phyloP scores from a whole-genome alignment of 1,284 basidiomycete genomes.

The Earliella scabrosa region DNA sequence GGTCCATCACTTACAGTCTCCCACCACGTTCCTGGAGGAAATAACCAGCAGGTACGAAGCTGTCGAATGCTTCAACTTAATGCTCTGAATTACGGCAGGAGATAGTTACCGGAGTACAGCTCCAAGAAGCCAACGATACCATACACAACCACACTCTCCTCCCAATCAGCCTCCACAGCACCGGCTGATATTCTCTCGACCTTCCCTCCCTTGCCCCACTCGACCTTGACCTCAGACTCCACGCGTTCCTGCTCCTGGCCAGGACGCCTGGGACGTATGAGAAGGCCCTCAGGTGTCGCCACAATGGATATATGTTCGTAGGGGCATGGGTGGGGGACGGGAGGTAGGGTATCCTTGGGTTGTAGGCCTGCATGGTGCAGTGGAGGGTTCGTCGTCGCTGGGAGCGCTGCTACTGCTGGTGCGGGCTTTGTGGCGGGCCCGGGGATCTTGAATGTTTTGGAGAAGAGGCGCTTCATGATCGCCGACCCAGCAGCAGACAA shows the following conservation, averaged over 20 bases:
- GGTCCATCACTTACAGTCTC: conserved; percentile 54
- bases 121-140: conserved; percentile 75
- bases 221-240: conserved; percentile 53
- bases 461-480: conserved; percentile 36
- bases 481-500: neutral
- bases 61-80: conserved; percentile 33
- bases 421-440: conserved; percentile 12
- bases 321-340: conserved; percentile 74
- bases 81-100: neutral
- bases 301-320: conserved; percentile 67
- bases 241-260: conserved; percentile 35
- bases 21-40: conserved; percentile 59
- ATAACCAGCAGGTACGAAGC: conserved; percentile 77
- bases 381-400: conserved; percentile 24
- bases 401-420: conserved; percentile 22
- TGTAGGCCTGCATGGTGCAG: conserved; percentile 46
- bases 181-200: conserved; percentile 56
- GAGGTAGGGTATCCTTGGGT: conserved; percentile 64
- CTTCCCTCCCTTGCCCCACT: conserved; percentile 63
- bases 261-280: conserved; percentile 60
- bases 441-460: conserved; percentile 28
- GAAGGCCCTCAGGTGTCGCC: conserved; percentile 60
- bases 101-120: conserved; percentile 63
- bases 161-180: conserved; percentile 50
- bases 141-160: conserved; percentile 60